phyloP scores from a whole-genome alignment of 1,284 basidiomycete genomes.

The Sporisorium graminicola region DNA sequence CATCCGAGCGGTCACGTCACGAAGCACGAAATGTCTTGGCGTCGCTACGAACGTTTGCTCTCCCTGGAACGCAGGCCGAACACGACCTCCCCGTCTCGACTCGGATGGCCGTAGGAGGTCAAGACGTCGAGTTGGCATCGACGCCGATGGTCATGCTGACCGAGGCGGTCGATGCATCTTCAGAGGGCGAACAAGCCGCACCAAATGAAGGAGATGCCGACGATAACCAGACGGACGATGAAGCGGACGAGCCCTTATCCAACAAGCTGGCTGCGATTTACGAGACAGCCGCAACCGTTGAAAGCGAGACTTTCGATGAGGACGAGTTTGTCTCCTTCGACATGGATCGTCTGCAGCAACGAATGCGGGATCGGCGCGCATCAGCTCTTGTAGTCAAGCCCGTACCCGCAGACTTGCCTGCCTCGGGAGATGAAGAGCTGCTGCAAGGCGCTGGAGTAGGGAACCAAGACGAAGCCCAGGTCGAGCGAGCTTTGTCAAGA shows the following conservation, averaged over 20 bases:
- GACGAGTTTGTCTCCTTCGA: conserved; percentile 14
- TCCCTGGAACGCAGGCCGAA: conserved; percentile 15
- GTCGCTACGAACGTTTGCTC: conserved; percentile 21
- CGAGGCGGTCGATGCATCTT: background rate
- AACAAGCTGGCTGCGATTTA: conserved; percentile 14
- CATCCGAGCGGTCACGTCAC: background rate
- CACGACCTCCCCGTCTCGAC: conserved; percentile 14
- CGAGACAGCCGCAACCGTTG: background rate
- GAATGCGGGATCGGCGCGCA: conserved; percentile 21
- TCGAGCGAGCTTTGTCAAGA: conserved; percentile 82
- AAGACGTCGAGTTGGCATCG: conserved; percentile 17
- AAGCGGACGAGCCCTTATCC: conserved; percentile 7
- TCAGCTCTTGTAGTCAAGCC: background rate
- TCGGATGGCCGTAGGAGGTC: conserved; percentile 15
- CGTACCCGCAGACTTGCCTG: background rate
- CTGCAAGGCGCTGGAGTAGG: conserved; percentile 75
- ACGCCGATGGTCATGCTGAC: conserved; percentile 8
- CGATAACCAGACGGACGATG: background rate
- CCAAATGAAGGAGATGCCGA: background rate
- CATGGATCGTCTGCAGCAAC: conserved; percentile 2
- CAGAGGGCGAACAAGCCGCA: conserved; percentile 3
- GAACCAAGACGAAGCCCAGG: conserved; percentile 75
- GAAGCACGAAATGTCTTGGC: conserved; percentile 17
- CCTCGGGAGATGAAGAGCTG: conserved; percentile 30
- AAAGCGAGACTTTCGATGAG: background rate